Base-by-base conservation (phyloP, 2,329 filamentous ascomycete species). In the Cladorrhinum sp. region DNA sequence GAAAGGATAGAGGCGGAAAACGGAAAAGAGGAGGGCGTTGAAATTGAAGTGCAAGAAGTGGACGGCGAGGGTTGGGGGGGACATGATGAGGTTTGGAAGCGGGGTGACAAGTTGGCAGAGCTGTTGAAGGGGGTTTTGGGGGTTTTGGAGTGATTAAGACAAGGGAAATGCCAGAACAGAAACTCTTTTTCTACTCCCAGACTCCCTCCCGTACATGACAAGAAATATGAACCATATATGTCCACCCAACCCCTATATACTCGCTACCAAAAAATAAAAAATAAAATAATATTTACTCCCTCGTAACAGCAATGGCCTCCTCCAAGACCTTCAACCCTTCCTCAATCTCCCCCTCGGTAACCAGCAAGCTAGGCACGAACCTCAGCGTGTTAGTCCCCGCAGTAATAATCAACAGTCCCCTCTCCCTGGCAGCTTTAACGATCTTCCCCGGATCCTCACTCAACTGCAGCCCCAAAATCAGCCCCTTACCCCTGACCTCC, bases 341-440 rank as follows among this genome's bases (percentile, higher is more conserved):
- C 67, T 87, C 80, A 66, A 98, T 95, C 81, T 97, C 90, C 24
- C 83, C 84, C 67, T 91, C 86, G 0, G 85, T 89, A 61, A 99
- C 90, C 5, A 87, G 86, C 71, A 99, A 77, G 63, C 91, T 90
- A 30, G 95, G 95, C 60, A 98, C 92, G 69, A 99, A 96, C 53
- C 95, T 83, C 67, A 99, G 77, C 8, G 93, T 97, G 72, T 98
- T 96, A 28, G 87, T 92, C 1, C 95, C 95, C 26, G 92, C 94
- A 1, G 92, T 97, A 71, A 99, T 97, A 62, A 99, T 81, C 62
- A 99, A 75, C 70, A 99, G 74, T 0, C 95, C 95, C 62, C 92
- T 83, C 79, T 98, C 92, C 63, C 95, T 82, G 18, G 93, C 92
- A 10, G 92, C 93, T 65, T 88, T 92, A 63, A 99, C 82, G 62